Percentiles rank a stretch among this genome's conserved stretches.
Conservation (phyloP, 768 basidiomycete genomes). For the Boletales sp. region DNA sequence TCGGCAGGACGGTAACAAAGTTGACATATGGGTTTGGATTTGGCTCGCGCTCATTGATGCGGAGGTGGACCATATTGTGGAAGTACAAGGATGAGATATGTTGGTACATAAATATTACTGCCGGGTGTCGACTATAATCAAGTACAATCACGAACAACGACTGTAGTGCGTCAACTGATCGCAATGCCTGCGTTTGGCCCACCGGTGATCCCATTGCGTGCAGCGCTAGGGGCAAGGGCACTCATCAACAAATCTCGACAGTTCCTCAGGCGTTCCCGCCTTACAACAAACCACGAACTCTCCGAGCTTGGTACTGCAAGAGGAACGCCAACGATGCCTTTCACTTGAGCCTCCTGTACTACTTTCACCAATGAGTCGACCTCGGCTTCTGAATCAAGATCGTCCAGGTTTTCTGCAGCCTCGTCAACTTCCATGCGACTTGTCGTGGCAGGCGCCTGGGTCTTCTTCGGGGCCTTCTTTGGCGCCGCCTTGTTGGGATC, state of each 20-base stretch:
- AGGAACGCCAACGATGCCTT: slow-evolving; percentile 59
- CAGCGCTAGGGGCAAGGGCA: slow-evolving; percentile 36
- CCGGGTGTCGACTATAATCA: not conserved
- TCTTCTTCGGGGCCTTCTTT: slow-evolving; percentile 68
- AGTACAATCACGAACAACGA: not conserved
- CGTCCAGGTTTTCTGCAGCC: slow-evolving; percentile 66
- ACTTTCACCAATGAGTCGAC: slow-evolving; percentile 69
- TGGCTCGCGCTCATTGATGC: slow-evolving; percentile 62
- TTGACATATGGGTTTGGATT: slow-evolving; percentile 79
- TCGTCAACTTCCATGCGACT: slow-evolving; percentile 57
- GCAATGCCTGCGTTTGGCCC: slow-evolving; percentile 17
- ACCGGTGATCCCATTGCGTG: slow-evolving; percentile 21
- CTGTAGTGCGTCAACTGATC: slow-evolving; percentile 12
- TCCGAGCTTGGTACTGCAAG: slow-evolving; percentile 72
- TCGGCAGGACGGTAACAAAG: slow-evolving; percentile 63
- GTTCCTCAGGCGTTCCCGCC: slow-evolving; percentile 58
- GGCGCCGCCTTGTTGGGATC: slow-evolving; percentile 39
- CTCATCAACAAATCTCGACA: slow-evolving; percentile 57
- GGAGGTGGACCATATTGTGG: slow-evolving; percentile 58
- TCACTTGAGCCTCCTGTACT: slow-evolving; percentile 52
- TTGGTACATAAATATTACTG: not conserved
- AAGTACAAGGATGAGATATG: not conserved
- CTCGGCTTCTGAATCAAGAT: slow-evolving; percentile 83
- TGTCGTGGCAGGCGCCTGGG: slow-evolving; percentile 48
- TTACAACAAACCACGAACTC: slow-evolving; percentile 77